A percentile compares a stretch with the other conserved stretches of the same genome.
Conservation (phyloP, 2,329 filamentous ascomycete genomes). For the Aurifilum marmelostoma region DNA sequence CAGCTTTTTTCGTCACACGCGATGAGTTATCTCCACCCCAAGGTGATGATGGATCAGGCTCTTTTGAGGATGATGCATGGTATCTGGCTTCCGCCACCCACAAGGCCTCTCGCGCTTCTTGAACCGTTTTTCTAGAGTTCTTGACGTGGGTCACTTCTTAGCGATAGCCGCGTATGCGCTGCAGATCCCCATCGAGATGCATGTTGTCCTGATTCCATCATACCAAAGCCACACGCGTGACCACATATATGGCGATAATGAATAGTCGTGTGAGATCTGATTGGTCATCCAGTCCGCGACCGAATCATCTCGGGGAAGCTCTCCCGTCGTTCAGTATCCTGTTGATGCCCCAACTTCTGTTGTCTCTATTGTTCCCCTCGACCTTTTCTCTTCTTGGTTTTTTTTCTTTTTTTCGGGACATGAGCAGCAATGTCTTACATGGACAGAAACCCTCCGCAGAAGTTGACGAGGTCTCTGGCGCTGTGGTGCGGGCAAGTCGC, state of each 20-base stretch:
- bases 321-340: background rate
- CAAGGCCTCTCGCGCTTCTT: slow-evolving; percentile 5
- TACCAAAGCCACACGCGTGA: slow-evolving; percentile 15
- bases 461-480: background rate
- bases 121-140: background rate
- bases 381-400: background rate
- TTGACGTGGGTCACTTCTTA: background rate
- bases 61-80: too few relatives aligned
- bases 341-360: background rate
- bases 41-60: background rate
- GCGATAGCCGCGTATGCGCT: slow-evolving; percentile 9
- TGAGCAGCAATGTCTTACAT: background rate
- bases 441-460: background rate
- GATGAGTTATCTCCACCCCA: slow-evolving; percentile 1
- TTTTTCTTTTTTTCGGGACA: too few relatives aligned
- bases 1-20: slow-evolving; percentile 27
- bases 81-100: background rate
- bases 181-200: slow-evolving; percentile 10
- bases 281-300: slow-evolving; percentile 13
- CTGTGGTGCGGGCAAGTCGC: background rate
- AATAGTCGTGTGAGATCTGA: background rate
- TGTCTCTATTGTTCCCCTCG: background rate
- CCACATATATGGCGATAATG: slow-evolving; percentile 10
- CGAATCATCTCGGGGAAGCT: slow-evolving; percentile 1
- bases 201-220: slow-evolving; percentile 6